Base-by-base conservation (phyloP, 805 yeast genomes). In the Starmerella apicola region DNA sequence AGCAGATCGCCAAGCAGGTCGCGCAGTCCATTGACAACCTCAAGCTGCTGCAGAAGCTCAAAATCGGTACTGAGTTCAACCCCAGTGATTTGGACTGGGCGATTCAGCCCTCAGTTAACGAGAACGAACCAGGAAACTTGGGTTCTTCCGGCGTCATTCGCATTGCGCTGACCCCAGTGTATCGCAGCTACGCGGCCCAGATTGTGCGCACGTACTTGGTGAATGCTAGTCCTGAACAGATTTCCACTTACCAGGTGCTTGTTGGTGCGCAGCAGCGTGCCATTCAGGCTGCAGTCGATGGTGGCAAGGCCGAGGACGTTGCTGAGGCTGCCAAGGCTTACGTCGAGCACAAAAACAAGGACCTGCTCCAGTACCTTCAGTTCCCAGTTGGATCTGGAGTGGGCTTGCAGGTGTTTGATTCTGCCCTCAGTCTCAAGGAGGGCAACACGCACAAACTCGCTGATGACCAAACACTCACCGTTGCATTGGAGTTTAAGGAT, bases 81-180 rank as follows among this genome's bases (percentile, higher is more conserved):
- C 65, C 78, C 4, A 75, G 73, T 45, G 72, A 75, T 47, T 63
- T 88, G 17, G 97, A 88, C 58, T 88, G 96, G 95, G 81, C 94
- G 49, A 84, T 82, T 59, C 75, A 85, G 40, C 96, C 97, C 22
- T 94, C 84, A 63, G 79, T 93, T 51, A 94, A 94, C 39, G 72
- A 74, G 38, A 70, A 74, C 44, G 19, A 17, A 10, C 26, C 16
- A 2, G 73, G 71, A 46, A 72, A 71, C 49, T 64, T 80, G 37
- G 70, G 71, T 36, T 79, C 82, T 7, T 72, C 72, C 13, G 88
- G 94, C 19, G 84, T 81, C 26, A 85, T 88, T 37, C 61, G 85
- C 48, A 73, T 94, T 5, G 77, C 93, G 2, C 63, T 91, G 45
- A 95, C 95, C 39, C 67, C 88, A 45, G 73, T 95, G 53, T 88